Base-by-base conservation (phyloP, 805 yeast genomes). In the Nakazawaea peltata region DNA sequence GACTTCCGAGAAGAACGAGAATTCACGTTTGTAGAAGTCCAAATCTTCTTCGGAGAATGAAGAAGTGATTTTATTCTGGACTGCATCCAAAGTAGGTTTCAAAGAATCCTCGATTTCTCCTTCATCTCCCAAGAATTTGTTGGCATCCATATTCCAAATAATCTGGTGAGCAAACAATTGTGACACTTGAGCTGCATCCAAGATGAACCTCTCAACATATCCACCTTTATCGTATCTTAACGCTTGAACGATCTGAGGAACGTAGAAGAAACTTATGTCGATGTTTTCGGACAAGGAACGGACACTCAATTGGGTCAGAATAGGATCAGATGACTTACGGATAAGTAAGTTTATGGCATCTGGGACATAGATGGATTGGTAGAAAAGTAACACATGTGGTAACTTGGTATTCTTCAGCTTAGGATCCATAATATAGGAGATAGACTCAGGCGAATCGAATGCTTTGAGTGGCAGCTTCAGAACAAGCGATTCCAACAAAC, bases 131-230 rank as follows among this genome's bases (percentile, higher is more conserved):
- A 80, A 81, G 57, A 73, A 92, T 42, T 87, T 75, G 52, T 94
- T 92, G 1, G 99, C 97, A 49, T 81, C 59, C 83, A 92, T 86
- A 51, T 92, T 92, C 99, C 99, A 92, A 37, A 92, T 86, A 44
- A 92, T 88, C 58, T 92, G 99, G 57, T 92, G 99, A 0, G 97
- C 88, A 66, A 92, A 92, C 42, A 90, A 64, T 45, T 84, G 94
- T 19, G 92, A 80, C 11, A 87, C 84, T 51, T 81, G 78, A 2
- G 95, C 97, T 1, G 97, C 85, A 54, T 92, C 97, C 37, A 90
- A 61, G 43, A 92, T 87, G 52, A 83, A 85, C 46, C 86, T 71
- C 47, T 84, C 86, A 30, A 90, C 94, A 48, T 86, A 88, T 1
- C 97, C 97, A 9, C 58, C 57, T 19, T 39, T 27, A 53, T 92